Evolutionary conservation across 2,329 filamentous ascomycete genomes (phyloP), one percentile per base, ranked within the genome.

Genomic region (Phaeosphaeria sp.): DNA sequence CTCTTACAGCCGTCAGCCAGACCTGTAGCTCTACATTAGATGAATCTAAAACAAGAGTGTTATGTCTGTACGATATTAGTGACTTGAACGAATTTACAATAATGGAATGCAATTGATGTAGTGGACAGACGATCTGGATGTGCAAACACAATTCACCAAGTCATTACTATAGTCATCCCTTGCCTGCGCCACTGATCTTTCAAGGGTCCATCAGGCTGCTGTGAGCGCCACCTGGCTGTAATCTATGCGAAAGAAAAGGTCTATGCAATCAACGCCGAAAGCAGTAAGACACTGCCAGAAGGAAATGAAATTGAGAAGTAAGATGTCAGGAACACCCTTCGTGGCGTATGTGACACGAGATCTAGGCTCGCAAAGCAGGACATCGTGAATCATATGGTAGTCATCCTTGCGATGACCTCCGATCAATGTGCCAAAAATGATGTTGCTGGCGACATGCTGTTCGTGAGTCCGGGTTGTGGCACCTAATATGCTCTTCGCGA

Each of bases 401-500:
- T 41, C n/a, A 15, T 17, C 13, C 5, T 6, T 15, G 13, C n/a
- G 15, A 15, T 41, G 15, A 6, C 5, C 5, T 18, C n/a, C 36
- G n/a, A 3, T 15, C 11, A 5, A 41, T 15, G n/a, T 41, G 15
- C 36, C 36, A 41, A 44, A 21, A 11, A 47, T 27, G 20, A 46
- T n/a, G 21, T 25, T 4, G 13, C 21, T 9, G 23, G 25, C 21
- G 13, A 13, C 44, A 13, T 5, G 3, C 23, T n/a, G n/a, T n/a
- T n/a, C n/a, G n/a, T n/a, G 23, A 47, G 30, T 27, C 17, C 15
- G 36, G 46, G 17, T 33, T n/a, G 25, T 36, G n/a, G 17, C 46
- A 49, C 46, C 46, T 52, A 49, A 3, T 50, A 25, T 22, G 43
- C 49, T 53, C 61, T 65, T 30, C 65, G 64, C 20, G 66, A 66